Percentiles rank a stretch among this genome's conserved stretches.
These are phyloP conservation scores for Mycosphaerella sp. DNA, from an alignment of 2,329 filamentous ascomycete species.

Conservation along the genomic window DNA sequence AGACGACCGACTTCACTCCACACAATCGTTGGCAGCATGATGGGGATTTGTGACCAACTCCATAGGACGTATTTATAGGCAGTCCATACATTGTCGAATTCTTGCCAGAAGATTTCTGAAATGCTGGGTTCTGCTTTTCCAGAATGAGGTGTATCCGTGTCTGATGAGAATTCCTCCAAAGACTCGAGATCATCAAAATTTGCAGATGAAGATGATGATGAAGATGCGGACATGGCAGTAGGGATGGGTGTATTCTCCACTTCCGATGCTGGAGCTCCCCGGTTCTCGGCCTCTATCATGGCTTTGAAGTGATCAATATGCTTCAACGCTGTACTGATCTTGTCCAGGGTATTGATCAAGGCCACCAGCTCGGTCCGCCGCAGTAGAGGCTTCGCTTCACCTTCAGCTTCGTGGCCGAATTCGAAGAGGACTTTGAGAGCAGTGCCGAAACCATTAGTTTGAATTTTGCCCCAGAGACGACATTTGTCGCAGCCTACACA, in stretches of 20 bases:
- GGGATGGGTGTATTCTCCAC: constrained; percentile 16
- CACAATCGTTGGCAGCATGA: constrained; percentile 40
- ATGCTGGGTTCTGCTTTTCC: constrained; percentile 39
- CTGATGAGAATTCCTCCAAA: constrained; percentile 24
- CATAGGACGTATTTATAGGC: constrained; percentile 61
- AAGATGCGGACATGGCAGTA: constrained; percentile 9
- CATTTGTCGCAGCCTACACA: constrained; percentile 99
- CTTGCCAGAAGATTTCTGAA: constrained; percentile 55
- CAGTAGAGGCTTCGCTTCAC: constrained; percentile 58
- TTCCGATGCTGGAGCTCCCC: constrained; percentile 16
- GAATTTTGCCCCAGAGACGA: constrained; percentile 93
- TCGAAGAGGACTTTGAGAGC: constrained; percentile 96
- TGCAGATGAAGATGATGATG: constrained; percentile 1
- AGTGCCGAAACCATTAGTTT: constrained; percentile 89
- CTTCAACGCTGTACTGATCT: constrained; percentile 73
- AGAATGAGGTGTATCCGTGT: background rate
- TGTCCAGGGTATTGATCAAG: constrained; percentile 86
- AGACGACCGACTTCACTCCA: constrained; percentile 50
- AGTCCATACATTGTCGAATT: constrained; percentile 57
- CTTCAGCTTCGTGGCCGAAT: constrained; percentile 62
- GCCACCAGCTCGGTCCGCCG: constrained; percentile 90
- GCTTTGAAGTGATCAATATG: constrained; percentile 67
- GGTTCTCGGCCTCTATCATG: constrained; percentile 37
- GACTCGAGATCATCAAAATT: constrained; percentile 26
- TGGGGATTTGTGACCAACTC: constrained; percentile 55